These are phyloP conservation scores for Trametes sanguinea DNA, from an alignment of 768 basidiomycete species.

Conservation along the genomic window DNA sequence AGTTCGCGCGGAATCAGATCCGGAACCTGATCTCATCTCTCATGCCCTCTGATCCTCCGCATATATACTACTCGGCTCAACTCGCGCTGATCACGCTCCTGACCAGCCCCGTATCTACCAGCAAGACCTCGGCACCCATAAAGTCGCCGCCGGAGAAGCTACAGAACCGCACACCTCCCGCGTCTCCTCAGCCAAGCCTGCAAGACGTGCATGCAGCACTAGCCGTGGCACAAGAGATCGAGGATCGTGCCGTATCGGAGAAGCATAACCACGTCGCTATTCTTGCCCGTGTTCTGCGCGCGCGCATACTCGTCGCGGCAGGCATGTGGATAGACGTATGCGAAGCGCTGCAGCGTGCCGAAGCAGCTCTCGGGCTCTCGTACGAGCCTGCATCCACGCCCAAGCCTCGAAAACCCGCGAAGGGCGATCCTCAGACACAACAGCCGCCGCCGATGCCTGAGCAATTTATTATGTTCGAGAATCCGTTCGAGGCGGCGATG, in stretches of 20 bases:
- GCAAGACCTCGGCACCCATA: not conserved
- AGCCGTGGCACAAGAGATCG: slow-evolving; percentile 36
- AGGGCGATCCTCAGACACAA: not conserved
- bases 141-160: slow-evolving; percentile 5
- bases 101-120: slow-evolving; percentile 35
- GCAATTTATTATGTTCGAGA: slow-evolving; percentile 34
- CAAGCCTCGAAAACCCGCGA: slow-evolving; percentile 21
- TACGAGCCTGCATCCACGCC: slow-evolving; percentile 29
- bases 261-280: slow-evolving; percentile 47
- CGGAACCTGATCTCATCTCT: slow-evolving; percentile 55
- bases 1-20: slow-evolving; percentile 60
- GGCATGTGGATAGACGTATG: slow-evolving; percentile 55
- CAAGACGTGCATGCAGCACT: slow-evolving; percentile 35
- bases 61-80: slow-evolving; percentile 55
- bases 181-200: slow-evolving; percentile 21
- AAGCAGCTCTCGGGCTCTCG: slow-evolving; percentile 51
- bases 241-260: slow-evolving; percentile 33
- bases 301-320: slow-evolving; percentile 56
- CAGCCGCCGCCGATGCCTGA: slow-evolving; percentile 3
- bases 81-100: slow-evolving; percentile 54
- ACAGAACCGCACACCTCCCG: slow-evolving; percentile 8
- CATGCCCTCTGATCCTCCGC: slow-evolving; percentile 49
- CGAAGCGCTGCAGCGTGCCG: slow-evolving; percentile 49
- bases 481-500: slow-evolving; percentile 41
- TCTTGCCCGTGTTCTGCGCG: slow-evolving; percentile 55